Percentiles rank a stretch among this genome's conserved stretches.
Evolutionary conservation across 257 asterid species (phyloP).

Genomic region (Solanum verrucosum): DNA sequence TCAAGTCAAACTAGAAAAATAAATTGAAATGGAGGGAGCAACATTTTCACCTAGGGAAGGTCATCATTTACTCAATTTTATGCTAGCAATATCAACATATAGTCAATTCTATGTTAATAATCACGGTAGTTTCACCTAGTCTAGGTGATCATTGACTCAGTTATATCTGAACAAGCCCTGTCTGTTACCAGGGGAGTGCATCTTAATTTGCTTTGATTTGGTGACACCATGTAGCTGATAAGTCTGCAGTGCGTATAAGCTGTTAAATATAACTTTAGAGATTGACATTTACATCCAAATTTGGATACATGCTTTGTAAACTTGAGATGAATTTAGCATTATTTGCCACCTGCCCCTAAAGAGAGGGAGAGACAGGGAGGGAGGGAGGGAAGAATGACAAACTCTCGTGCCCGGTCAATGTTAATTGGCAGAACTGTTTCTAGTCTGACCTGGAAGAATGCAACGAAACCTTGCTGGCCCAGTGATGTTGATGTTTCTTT

Average conservation of each 20-base stretch:
- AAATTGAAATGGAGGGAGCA: not conserved
- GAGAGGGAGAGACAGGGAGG: not conserved
- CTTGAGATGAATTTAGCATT: not conserved
- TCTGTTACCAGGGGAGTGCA: not conserved
- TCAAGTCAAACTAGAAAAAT: not conserved
- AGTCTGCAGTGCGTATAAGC: not conserved
- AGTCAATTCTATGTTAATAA: not conserved
- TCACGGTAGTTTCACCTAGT: not conserved
- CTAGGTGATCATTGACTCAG: not conserved
- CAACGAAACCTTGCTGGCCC: not conserved
- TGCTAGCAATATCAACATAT: not conserved
- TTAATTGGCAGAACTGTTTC: not conserved
- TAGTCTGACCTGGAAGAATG: not conserved
- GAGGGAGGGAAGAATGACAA: not conserved
- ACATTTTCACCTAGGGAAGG: not conserved
- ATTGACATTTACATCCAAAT: not conserved
- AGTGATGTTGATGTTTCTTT: not conserved
- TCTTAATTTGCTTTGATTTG: not conserved
- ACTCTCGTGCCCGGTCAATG: not conserved
- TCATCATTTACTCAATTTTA: not conserved
- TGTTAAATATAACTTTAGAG: not conserved
- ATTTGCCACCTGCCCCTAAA: not conserved
- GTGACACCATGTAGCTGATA: not conserved
- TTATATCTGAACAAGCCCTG: not conserved
- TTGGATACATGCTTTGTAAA: not conserved